phyloP scores from a whole-genome alignment of 108 stramenopile species.

The Asterionellopsis glacialis region DNA sequence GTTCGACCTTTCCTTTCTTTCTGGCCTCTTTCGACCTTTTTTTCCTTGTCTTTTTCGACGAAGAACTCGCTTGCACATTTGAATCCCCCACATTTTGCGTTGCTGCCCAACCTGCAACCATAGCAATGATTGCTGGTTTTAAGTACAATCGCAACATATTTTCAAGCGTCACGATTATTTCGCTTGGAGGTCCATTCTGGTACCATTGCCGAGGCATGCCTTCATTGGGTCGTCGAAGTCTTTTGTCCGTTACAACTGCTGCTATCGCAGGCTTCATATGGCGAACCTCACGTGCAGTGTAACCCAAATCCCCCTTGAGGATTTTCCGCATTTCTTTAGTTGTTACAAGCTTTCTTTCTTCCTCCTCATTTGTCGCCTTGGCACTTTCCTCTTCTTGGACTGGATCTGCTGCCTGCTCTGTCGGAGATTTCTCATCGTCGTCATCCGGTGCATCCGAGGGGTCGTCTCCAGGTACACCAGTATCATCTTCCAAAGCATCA shows the following conservation, averaged over 20 bases:
- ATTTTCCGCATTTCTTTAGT: constrained; percentile 16
- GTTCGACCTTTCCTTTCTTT: too few relatives aligned
- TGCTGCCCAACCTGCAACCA: too few relatives aligned
- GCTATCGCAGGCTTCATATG: constrained; percentile 36
- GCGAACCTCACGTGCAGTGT: constrained; percentile 16
- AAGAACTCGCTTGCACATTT: too few relatives aligned
- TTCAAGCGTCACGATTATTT: too few relatives aligned
- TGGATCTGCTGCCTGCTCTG: not conserved
- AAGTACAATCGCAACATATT: too few relatives aligned
- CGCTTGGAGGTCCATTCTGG: not conserved
- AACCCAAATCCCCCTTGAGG: not conserved
- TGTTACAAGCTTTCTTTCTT: constrained; percentile 16
- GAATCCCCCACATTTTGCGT: too few relatives aligned
- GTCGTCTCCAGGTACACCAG: not conserved
- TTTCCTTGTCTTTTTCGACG: too few relatives aligned
- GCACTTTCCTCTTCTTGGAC: not conserved
- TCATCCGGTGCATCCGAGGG: not conserved
- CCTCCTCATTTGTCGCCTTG: not conserved
- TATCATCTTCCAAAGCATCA: not conserved
- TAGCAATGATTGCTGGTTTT: too few relatives aligned
- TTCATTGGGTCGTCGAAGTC: constrained; percentile 25
- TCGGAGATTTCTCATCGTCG: not conserved
- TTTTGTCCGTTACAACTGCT: constrained; percentile 11
- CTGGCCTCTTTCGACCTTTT: too few relatives aligned
- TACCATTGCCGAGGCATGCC: constrained; percentile 41